Percentiles rank a stretch among this genome's conserved stretches.
These are phyloP conservation scores for Saccharomycopsis selenospora DNA, from an alignment of 805 yeast species.

Conservation along the genomic window DNA sequence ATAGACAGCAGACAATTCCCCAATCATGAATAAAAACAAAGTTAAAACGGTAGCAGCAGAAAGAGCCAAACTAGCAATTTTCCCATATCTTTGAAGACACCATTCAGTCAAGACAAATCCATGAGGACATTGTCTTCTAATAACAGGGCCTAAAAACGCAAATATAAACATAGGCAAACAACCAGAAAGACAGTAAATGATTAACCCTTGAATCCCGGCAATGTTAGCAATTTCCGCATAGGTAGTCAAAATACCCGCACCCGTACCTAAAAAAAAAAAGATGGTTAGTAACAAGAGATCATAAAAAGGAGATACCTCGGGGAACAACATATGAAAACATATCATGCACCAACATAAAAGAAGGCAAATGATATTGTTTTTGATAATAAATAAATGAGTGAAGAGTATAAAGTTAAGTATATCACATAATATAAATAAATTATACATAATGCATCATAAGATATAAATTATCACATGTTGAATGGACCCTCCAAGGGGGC, in stretches of 20 bases:
- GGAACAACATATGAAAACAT: neutral
- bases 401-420: too few relatives aligned
- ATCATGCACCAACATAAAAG: too few relatives aligned
- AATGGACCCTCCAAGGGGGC: neutral
- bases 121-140: constrained; percentile 72
- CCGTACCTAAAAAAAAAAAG: constrained; percentile 51
- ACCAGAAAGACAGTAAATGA: constrained; percentile 74
- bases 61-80: constrained; percentile 61
- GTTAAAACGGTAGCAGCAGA: constrained; percentile 80
- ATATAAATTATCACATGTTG: too few relatives aligned
- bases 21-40: constrained; percentile 77
- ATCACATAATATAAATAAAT: too few relatives aligned
- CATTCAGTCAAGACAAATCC: constrained; percentile 92
- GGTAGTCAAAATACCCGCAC: constrained; percentile 81
- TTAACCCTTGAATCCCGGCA: constrained; percentile 79
- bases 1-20: constrained; percentile 77
- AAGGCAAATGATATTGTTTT: too few relatives aligned
- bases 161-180: constrained; percentile 82
- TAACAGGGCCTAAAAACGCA: constrained; percentile 73
- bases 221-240: constrained; percentile 81
- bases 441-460: too few relatives aligned
- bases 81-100: constrained; percentile 81
- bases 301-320: neutral
- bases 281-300: neutral
- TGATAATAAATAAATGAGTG: too few relatives aligned